Evolutionary conservation across 2,329 filamentous ascomycete species (phyloP).

Genomic region (Aspergillus tubingensis): DNA sequence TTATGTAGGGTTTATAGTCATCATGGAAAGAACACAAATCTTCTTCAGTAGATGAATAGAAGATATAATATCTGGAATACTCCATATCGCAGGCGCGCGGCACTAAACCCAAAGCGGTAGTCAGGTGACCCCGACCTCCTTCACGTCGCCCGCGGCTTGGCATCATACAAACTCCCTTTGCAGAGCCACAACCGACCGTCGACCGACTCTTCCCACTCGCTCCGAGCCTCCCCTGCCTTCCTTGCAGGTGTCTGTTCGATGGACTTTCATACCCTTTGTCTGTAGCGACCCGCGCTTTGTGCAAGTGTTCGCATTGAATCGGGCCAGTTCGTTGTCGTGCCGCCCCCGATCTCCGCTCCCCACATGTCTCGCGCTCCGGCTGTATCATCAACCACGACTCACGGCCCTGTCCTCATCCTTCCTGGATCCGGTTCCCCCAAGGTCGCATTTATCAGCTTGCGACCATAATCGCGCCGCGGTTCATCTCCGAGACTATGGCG

Average conservation of each 20-base stretch:
- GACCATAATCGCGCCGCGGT: constrained; percentile 22
- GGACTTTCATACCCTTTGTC: constrained; percentile 24
- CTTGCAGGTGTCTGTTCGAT: constrained; percentile 28
- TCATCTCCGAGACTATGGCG: constrained; percentile 39
- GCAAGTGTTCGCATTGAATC: constrained; percentile 25
- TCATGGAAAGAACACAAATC: no score
- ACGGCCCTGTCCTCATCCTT: constrained; percentile 32
- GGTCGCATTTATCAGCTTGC: constrained; percentile 26
- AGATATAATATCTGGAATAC: no score
- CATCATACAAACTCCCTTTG: constrained; percentile 41
- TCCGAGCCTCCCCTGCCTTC: constrained; percentile 23
- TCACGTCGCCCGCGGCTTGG: constrained; percentile 40
- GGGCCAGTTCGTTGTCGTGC: constrained; percentile 31
- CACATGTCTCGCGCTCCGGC: constrained; percentile 49
- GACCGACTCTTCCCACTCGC: constrained; percentile 17
- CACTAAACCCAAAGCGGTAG: constrained; percentile 17
- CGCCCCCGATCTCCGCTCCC: constrained; percentile 40
- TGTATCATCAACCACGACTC: constrained; percentile 38
- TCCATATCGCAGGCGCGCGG: not conserved
- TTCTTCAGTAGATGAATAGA: no score
- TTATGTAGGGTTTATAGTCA: no score
- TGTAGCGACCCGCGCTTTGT: constrained; percentile 25
- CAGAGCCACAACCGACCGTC: constrained; percentile 26
- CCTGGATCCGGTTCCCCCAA: constrained; percentile 27
- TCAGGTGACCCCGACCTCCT: constrained; percentile 31